Conservation (phyloP, 441 rosid species). For the Pelargonium cotyledonis region DNA sequence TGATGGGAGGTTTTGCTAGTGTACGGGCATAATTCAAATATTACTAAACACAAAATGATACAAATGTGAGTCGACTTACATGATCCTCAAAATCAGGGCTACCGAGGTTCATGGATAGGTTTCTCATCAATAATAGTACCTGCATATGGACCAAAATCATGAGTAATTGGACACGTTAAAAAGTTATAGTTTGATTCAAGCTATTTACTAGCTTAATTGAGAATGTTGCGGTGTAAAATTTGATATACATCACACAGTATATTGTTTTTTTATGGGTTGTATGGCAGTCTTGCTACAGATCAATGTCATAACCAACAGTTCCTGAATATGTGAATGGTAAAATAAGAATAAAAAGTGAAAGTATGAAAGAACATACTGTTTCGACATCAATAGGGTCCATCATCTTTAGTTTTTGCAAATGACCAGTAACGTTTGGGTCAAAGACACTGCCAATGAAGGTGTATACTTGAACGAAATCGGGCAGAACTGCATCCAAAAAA, state of each 20-base stretch:
- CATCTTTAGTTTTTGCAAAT: slow-evolving; percentile 68
- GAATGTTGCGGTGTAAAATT: background rate
- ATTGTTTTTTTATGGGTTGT: background rate
- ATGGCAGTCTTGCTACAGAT: background rate
- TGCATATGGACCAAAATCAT: slow-evolving; percentile 29
- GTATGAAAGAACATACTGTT: slow-evolving; percentile 48
- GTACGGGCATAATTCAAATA: background rate
- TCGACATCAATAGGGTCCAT: slow-evolving; percentile 86
- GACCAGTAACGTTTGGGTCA: slow-evolving; percentile 65
- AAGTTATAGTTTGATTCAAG: background rate
- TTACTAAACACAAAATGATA: no score
- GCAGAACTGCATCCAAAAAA: slow-evolving; percentile 58
- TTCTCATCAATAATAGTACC: slow-evolving; percentile 83
- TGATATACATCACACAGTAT: background rate
- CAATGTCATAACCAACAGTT: background rate
- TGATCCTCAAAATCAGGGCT: slow-evolving; percentile 83
- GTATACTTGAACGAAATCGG: slow-evolving; percentile 87
- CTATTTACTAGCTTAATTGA: background rate
- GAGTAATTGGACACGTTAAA: background rate
- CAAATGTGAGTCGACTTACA: slow-evolving; percentile 36
- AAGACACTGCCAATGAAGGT: slow-evolving; percentile 89
- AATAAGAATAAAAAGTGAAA: background rate
- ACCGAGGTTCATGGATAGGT: slow-evolving; percentile 68
- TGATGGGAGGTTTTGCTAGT: no score
- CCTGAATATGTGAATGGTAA: background rate